Base-by-base conservation (phyloP, 306 rosid species). In the Quercus cerris region DNA sequence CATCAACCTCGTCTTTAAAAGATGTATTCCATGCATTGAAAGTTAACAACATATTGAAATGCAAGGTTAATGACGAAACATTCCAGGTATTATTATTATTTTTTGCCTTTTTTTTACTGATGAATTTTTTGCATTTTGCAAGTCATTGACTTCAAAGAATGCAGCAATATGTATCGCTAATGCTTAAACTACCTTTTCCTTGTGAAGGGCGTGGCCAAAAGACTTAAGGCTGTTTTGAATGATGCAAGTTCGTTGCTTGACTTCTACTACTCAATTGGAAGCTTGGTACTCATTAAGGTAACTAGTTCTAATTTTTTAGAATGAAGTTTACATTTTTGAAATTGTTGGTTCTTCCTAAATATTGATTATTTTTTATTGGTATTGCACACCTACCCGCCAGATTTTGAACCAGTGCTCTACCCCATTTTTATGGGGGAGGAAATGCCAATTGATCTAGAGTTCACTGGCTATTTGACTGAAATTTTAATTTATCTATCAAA, bases 201-300 rank as follows among this genome's bases (percentile, higher is more conserved):
- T 87, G 81, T 88, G 23, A 84, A 93, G 99, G 87, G 84, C 78
- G 27, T 91, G 81, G 84, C 91, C 61, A 83, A 88, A 49, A 86
- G 84, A 58, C 89, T 96, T 80, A 84, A 88, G 81, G 81, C 92
- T 82, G 71, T 69, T 38, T 85, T 89, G 71, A 83, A 79, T 67
- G 90, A 90, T 78, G 97, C 94, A 30, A 88, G 87, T 74, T 85
- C 88, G 12, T 85, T 96, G 94, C 90, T 81, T 14, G 97, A 93
- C 56, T 81, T 89, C 73, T 93, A 93, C 83, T 86, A 90, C 82
- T 91, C 98, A 67, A 62, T 93, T 1, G 93, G 93, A 84, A 82
- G 92, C 81, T 86, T 96, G 88, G 91, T 82, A 80, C 97, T 89
- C 81, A 76, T 89, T 56, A 91, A 90, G 99, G 99, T 93, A 86